phyloP scores from a whole-genome alignment of 1,139 yeast genomes.

The Candida frijolesensis region DNA sequence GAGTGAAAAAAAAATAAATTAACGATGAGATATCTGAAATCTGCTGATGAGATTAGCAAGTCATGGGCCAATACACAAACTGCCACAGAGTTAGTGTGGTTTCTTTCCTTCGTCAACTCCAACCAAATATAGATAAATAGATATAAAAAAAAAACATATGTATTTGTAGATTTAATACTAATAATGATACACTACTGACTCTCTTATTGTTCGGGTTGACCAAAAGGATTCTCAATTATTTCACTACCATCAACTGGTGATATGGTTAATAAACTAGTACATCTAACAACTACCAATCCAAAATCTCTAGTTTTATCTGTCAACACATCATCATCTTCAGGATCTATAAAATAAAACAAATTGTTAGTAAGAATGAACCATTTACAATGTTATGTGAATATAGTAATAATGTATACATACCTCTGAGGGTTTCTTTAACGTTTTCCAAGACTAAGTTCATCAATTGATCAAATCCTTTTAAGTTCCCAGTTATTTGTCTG shows the following conservation, averaged over 20 bases:
- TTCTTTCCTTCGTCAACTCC: too few species aligned
- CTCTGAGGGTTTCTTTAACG: conserved; percentile 68
- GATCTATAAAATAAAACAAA: conserved; percentile 44
- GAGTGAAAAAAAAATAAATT: not conserved
- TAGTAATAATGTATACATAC: conserved; percentile 31
- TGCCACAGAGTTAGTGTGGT: not conserved
- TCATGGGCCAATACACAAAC: not conserved
- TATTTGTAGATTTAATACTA: not conserved
- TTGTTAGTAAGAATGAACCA: conserved; percentile 1
- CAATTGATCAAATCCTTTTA: conserved; percentile 89
- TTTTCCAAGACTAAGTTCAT: conserved; percentile 92
- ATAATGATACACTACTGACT: not conserved
- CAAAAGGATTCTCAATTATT: conserved; percentile 73
- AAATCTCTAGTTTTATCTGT: conserved; percentile 61
- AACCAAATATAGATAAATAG: not conserved
- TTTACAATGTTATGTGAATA: not conserved
- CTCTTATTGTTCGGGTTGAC: conserved; percentile 19
- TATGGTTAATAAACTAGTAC: conserved; percentile 77
- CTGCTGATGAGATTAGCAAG: not conserved
- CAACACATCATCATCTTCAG: conserved; percentile 55
- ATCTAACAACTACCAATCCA: conserved; percentile 84
- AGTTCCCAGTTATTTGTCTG: conserved; percentile 70
- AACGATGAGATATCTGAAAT: not conserved
- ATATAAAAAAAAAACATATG: not conserved
- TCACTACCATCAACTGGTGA: conserved; percentile 87